Percentiles rank a stretch among this genome's conserved stretches.
phyloP scores from a whole-genome alignment of 2,329 filamentous ascomycete species.

The Seiridium cupressi region DNA sequence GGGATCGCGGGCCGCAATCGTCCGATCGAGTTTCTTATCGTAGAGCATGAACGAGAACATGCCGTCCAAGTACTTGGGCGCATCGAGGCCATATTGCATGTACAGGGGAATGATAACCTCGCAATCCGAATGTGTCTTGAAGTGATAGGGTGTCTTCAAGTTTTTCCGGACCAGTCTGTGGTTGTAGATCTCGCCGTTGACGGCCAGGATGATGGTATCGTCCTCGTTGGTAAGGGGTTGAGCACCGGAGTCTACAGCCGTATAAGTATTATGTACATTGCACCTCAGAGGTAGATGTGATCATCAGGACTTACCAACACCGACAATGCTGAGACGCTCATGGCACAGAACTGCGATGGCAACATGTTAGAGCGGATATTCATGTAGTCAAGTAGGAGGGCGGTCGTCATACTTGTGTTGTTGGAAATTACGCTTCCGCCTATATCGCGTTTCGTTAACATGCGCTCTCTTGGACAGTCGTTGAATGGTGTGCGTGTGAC shows the following conservation, averaged over 20 bases:
- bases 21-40: slow-evolving; percentile 90
- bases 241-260: slow-evolving; percentile 79
- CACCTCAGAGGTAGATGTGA: background rate
- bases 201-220: slow-evolving; percentile 81
- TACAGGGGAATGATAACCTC: slow-evolving; percentile 99
- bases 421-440: slow-evolving; percentile 87
- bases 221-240: slow-evolving; percentile 95
- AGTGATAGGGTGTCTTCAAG: slow-evolving; percentile 82
- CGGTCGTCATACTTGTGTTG: slow-evolving; percentile 74
- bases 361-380: slow-evolving; percentile 2
- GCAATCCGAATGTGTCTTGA: slow-evolving; percentile 98
- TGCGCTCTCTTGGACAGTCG: slow-evolving; percentile 10
- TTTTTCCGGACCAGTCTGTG: slow-evolving; percentile 90
- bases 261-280: slow-evolving; percentile 18
- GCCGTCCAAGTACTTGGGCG: slow-evolving; percentile 90
- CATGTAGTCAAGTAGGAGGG: background rate
- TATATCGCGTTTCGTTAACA: slow-evolving; percentile 33
- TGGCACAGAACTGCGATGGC: slow-evolving; percentile 78
- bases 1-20: slow-evolving; percentile 90
- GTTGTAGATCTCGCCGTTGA: slow-evolving; percentile 99
- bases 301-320: slow-evolving; percentile 68
- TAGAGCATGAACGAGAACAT: slow-evolving; percentile 99
- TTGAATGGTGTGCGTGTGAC: slow-evolving; percentile 35
- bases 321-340: slow-evolving; percentile 96
- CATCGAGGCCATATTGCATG: slow-evolving; percentile 85